Base-by-base conservation (phyloP, 306 rosid species). In the Datisca glomerata region DNA sequence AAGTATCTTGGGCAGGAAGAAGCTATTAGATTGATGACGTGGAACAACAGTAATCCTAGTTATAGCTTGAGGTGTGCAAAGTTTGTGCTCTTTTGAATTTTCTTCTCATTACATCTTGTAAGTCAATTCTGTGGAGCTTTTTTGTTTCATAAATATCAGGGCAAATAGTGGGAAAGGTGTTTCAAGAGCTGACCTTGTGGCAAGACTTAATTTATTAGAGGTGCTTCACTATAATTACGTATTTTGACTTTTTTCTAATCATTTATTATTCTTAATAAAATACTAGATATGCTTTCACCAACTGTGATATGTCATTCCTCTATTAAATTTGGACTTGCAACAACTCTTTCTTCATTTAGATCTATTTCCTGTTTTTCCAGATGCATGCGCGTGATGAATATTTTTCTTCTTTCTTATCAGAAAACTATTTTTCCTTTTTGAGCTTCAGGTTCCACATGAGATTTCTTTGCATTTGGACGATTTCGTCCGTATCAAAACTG, bases 1-100 rank as follows among this genome's bases (percentile, higher is more conserved):
- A 85, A 71, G 67, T 55, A 69, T 80, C 70, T 76, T 45, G 96
- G 96, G 48, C 78, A 85, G 71, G 79, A 80, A 74, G 87, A 74
- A 64, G 57, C 93, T 59, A 67, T 76, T 63, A 74, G 66, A 51
- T 53, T 85, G 76, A 80, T 85, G 96, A 47, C 21, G 52, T 85
- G 96, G 96, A 85, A 85, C 59, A 85, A 85, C 52, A 69, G 65
- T 47, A 87, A 80, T 53, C 96, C 96, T 53, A 66, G 70, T 71
- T 85, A 59, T 69, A 85, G 93, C 69, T 61, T 85, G 59, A 85
- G 96, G 93, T 75, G 60, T 40, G 40, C 17, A 16, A 37, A 17
- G 51, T 43, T 23, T 22, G 13, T 15, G 42, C 45, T 4, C 18
- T 35, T 15, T 27, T 20, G 22, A 60, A 24, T 66, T 45, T 41